These are phyloP conservation scores for Porcisia deanei DNA, from an alignment of 208 protist genomes.

Conservation along the genomic window DNA sequence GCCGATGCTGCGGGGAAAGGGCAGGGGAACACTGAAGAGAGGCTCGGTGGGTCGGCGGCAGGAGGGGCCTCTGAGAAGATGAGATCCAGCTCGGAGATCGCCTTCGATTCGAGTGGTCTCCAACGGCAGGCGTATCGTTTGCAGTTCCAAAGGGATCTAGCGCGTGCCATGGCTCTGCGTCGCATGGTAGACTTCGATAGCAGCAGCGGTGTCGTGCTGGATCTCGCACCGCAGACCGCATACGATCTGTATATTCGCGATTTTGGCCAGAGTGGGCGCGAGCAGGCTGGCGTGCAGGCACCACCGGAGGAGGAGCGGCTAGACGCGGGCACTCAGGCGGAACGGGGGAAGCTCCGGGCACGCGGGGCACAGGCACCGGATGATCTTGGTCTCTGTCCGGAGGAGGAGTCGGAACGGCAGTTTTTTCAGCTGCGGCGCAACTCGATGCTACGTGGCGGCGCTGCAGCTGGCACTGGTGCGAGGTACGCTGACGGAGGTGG, in stretches of 20 bases:
- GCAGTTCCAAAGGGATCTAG: slow-evolving; percentile 79
- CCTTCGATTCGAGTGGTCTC: slow-evolving; percentile 40
- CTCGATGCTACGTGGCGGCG: slow-evolving; percentile 22
- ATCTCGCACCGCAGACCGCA: slow-evolving; percentile 76
- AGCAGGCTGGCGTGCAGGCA: slow-evolving; percentile 59
- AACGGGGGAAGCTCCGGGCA: slow-evolving; percentile 48
- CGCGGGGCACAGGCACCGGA: slow-evolving; percentile 51
- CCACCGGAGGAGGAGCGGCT: slow-evolving; percentile 65
- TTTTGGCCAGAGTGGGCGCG: slow-evolving; percentile 56
- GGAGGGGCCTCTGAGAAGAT: not conserved
- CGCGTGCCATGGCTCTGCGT: slow-evolving; percentile 67
- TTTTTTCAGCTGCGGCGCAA: slow-evolving; percentile 29
- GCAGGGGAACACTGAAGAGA: not conserved
- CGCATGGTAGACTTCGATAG: slow-evolving; percentile 87
- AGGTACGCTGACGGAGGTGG: slow-evolving; percentile 3
- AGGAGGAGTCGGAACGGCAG: slow-evolving; percentile 52
- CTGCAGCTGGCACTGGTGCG: not conserved
- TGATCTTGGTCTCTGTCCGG: slow-evolving; percentile 80
- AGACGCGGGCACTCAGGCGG: slow-evolving; percentile 45
- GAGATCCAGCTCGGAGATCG: slow-evolving; percentile 6
- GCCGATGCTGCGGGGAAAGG: slow-evolving; percentile 6
- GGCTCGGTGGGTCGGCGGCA: not conserved
- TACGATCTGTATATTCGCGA: slow-evolving; percentile 88
- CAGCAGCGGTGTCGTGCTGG: slow-evolving; percentile 52
- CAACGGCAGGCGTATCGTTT: slow-evolving; percentile 76